These are phyloP conservation scores for Parmelia sp. DNA, from an alignment of 495 filamentous ascomycete species.

Conservation along the genomic window DNA sequence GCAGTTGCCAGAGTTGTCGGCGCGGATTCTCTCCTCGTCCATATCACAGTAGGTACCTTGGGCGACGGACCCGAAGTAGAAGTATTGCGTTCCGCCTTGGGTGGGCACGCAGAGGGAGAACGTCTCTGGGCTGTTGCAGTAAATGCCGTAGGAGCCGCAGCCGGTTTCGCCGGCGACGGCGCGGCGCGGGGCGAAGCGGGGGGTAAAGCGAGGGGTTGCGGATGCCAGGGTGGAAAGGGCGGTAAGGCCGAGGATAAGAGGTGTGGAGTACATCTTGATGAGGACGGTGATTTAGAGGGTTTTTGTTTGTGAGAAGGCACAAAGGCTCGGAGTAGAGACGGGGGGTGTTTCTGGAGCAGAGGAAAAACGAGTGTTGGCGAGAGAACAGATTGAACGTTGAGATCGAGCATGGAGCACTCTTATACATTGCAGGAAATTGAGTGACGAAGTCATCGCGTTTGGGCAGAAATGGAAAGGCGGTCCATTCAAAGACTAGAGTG, in stretches of 20 bases:
- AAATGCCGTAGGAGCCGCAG: background rate
- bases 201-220: background rate
- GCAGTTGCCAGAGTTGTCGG: constrained; percentile 9
- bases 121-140: background rate
- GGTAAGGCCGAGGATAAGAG: background rate
- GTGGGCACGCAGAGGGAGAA: constrained; percentile 34
- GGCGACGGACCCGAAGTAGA: constrained; percentile 2
- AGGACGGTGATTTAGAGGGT: background rate
- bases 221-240: background rate
- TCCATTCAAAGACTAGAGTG: background rate
- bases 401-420: background rate
- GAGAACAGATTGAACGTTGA: background rate
- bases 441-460: background rate
- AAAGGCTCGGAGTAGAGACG: background rate
- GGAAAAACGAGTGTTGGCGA: background rate
- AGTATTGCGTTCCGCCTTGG: background rate
- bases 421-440: background rate
- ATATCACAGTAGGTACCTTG: constrained; percentile 8
- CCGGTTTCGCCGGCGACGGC: background rate
- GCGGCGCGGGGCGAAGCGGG: too few species aligned
- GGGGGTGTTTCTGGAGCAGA: background rate
- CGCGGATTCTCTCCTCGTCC: background rate
- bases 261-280: background rate
- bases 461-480: background rate
- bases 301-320: background rate